phyloP scores from a whole-genome alignment of 495 filamentous ascomycete species.

The Trichoderma asperelloides region DNA sequence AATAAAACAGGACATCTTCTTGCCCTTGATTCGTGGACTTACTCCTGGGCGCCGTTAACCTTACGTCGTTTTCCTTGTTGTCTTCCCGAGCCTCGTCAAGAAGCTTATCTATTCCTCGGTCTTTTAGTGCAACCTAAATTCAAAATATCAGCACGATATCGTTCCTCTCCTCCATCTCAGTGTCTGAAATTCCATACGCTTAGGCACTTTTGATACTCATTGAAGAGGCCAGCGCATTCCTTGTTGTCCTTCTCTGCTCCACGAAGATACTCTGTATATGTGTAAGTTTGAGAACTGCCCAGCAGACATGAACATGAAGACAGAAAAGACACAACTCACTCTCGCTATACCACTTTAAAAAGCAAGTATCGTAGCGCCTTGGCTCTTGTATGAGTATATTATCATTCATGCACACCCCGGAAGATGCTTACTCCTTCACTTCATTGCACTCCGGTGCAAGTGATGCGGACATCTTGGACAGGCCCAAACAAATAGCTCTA shows the following conservation, averaged over 20 bases:
- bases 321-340: slow-evolving; percentile 43
- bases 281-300: slow-evolving; percentile 11
- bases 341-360: slow-evolving; percentile 94
- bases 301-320: background rate
- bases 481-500: too few relatives aligned
- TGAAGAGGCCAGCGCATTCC: slow-evolving; percentile 77
- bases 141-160: background rate
- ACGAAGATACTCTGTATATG: slow-evolving; percentile 65
- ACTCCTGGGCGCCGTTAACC: slow-evolving; percentile 44
- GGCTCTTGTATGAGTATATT: slow-evolving; percentile 10
- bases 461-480: slow-evolving; percentile 44
- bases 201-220: slow-evolving; percentile 74
- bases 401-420: background rate
- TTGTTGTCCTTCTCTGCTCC: slow-evolving; percentile 61
- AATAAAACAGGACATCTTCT: background rate
- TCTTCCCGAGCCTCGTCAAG: slow-evolving; percentile 76
- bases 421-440: slow-evolving; percentile 66
- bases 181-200: slow-evolving; percentile 42
- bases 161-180: slow-evolving; percentile 12
- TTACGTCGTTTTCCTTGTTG: slow-evolving; percentile 69
- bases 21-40: background rate
- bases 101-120: slow-evolving; percentile 78
- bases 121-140: slow-evolving; percentile 65
- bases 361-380: slow-evolving; percentile 85
- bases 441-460: slow-evolving; percentile 68